Evolutionary conservation across 2,329 filamentous ascomycete species (phyloP), one percentile per base, ranked within the genome.

Genomic region (Nemania sp.): DNA sequence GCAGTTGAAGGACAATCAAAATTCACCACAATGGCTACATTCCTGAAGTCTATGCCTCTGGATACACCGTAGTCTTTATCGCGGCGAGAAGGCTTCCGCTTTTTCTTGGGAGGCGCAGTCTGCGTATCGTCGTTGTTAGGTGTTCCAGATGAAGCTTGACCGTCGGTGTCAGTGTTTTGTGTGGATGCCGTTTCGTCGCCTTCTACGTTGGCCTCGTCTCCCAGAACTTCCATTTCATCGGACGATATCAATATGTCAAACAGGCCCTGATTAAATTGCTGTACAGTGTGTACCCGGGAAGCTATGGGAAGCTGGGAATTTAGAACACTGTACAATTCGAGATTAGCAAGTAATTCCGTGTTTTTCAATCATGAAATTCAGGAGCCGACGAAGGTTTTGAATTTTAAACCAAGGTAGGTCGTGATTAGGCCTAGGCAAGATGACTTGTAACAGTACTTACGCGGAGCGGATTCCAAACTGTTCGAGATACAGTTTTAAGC

Each of bases 221-320:
- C 91, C 9, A 96, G 72, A 9, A 95, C 83, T 68, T 96, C 91
- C 61, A 89, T 88, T 69, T 96, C 92, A 64, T 99, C 94, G 0
- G 91, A 92, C 1, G 94, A 94, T 65, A 99, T 96, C 62, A 99
- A 92, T 58, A 97, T 97, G 65, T 99, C 93, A 78, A 99, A 99
- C 6, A 97, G 86, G 48, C 90, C 90, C 73, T 90, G 89, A 76
- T 97, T 99, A 75, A 99, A 99, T 70, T 97, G 91, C 65, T 97
- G 89, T 2, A 99, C 93, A 2, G 96, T 91, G 69, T 99, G 93
- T 33, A 97, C 85, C 55, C 94, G 82, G 1, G 90, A 94, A 67
- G 97, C 97, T 61, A 97, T 86, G 0, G 94, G 94, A 30, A 99
- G 75, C 68, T 99, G 93, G 1, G 91, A 94, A 74, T 99, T 99